Percentiles rank a stretch among this genome's conserved stretches.
Conservation (phyloP, 352 stramenopile genomes). For the Globisporangium rhizosaccharum region DNA sequence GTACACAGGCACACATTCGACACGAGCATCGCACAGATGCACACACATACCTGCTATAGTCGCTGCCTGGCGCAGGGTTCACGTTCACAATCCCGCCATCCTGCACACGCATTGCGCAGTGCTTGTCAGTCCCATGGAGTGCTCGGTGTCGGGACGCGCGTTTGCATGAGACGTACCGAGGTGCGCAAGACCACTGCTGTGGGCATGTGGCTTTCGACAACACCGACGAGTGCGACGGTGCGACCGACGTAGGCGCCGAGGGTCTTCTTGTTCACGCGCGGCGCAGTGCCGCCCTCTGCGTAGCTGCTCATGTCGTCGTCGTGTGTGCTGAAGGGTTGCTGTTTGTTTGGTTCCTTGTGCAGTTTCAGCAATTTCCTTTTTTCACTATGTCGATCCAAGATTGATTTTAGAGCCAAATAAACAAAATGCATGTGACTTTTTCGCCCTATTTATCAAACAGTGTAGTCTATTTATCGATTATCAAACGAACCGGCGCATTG, state of each 20-base stretch:
- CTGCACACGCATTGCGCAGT: slow-evolving; percentile 15
- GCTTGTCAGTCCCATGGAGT: background rate
- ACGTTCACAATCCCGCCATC: slow-evolving; percentile 80
- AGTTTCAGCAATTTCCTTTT: too few species aligned
- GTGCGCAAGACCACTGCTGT: slow-evolving; percentile 68
- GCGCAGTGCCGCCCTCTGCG: slow-evolving; percentile 52
- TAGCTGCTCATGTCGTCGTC: slow-evolving; percentile 21
- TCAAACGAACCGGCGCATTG: too few species aligned
- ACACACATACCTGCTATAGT: slow-evolving; percentile 57
- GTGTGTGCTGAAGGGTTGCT: too few species aligned
- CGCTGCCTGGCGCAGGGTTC: slow-evolving; percentile 55
- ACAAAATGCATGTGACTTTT: too few species aligned
- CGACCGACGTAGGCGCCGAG: slow-evolving; percentile 56
- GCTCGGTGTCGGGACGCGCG: background rate
- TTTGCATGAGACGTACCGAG: slow-evolving; percentile 33
- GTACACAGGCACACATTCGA: too few species aligned
- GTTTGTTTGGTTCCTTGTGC: too few species aligned
- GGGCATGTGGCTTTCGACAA: slow-evolving; percentile 67
- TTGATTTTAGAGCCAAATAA: too few species aligned
- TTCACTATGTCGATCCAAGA: too few species aligned
- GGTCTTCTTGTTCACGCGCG: slow-evolving; percentile 80
- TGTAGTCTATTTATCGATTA: too few species aligned
- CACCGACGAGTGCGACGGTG: slow-evolving; percentile 71
- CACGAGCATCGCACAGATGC: background rate
- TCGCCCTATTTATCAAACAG: too few species aligned